Evolutionary conservation across 306 rosid species (phyloP), one percentile per base, ranked within the genome.

Genomic region (Carpinus fangiana): DNA sequence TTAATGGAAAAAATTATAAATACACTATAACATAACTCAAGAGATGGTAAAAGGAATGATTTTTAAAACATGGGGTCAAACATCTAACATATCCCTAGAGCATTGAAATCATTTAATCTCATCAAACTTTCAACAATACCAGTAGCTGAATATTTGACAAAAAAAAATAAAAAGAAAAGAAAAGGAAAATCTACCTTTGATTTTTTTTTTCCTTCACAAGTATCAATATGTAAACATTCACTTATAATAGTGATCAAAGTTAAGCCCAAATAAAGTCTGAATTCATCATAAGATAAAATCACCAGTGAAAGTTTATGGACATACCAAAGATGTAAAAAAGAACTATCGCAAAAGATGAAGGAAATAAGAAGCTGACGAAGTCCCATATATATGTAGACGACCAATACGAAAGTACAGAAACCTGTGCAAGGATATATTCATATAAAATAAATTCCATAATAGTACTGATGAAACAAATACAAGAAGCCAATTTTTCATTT

Each of bases 311-410:
- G 18, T 62, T 21, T 28, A 65, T 12, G 17, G 76, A 75, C 93
- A 45, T 88, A 95, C 98, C 98, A 75, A 95, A 95, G 71, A 92
- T 84, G 87, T 84, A 87, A 76, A 95, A 90, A 75, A 92, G 96
- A 74, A 88, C 47, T 68, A 95, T 81, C 72, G 98, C 92, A 81
- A 92, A 78, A 34, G 91, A 76, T 76, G 97, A 87, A 7, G 98
- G 98, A 82, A 92, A 90, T 74, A 92, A 87, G 92, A 89, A 95
- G 97, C 98, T 92, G 84, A 95, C 82, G 65, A 90, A 88, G 90
- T 95, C 98, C 93, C 98, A 95, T 70, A 91, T 47, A 85, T 81
- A 95, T 26, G 96, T 91, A 74, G 98, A 95, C 60, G 78, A 80
- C 98, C 98, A 95, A 74, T 95, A 95, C 48, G 98, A 91, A 78